phyloP scores from a whole-genome alignment of 768 basidiomycete genomes.

The Boletus sp. region DNA sequence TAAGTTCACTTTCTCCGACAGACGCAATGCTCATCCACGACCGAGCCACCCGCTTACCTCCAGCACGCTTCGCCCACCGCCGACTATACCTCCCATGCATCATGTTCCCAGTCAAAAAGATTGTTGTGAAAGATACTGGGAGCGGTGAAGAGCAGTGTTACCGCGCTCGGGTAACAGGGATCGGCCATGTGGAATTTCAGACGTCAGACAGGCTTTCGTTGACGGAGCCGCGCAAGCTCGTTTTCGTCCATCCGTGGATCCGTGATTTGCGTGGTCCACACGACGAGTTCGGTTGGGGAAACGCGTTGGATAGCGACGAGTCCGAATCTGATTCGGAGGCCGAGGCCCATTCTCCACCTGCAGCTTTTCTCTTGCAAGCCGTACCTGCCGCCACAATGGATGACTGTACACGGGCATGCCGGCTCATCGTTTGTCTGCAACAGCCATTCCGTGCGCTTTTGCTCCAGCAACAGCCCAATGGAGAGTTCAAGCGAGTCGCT shows the following conservation, averaged over 20 bases:
- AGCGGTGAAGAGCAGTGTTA: not conserved
- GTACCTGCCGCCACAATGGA: not conserved
- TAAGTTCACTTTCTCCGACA: not conserved
- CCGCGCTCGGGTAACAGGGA: not conserved
- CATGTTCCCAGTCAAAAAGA: slow-evolving; percentile 1
- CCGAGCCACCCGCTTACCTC: not conserved
- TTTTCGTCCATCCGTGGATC: slow-evolving; percentile 15
- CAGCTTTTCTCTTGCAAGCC: not conserved
- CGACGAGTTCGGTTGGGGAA: not conserved
- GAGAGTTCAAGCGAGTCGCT: too few relatives aligned
- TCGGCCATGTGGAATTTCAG: slow-evolving; percentile 5
- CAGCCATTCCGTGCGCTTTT: too few relatives aligned
- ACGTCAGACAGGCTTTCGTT: not conserved
- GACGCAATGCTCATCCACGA: not conserved
- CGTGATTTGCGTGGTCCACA: slow-evolving; percentile 2
- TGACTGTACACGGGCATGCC: not conserved
- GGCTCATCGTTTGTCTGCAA: too few relatives aligned
- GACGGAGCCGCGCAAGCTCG: not conserved
- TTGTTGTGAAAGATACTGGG: not conserved
- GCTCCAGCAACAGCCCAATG: too few relatives aligned
- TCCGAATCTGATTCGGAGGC: not conserved
- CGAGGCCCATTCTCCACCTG: not conserved
- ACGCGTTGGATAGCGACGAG: not conserved
- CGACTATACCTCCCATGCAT: slow-evolving; percentile 12
- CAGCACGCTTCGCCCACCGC: not conserved